A percentile compares a stretch with the other conserved stretches of the same genome.
Conservation (phyloP, 306 rosid genomes). For the Cicer cuneatum region DNA sequence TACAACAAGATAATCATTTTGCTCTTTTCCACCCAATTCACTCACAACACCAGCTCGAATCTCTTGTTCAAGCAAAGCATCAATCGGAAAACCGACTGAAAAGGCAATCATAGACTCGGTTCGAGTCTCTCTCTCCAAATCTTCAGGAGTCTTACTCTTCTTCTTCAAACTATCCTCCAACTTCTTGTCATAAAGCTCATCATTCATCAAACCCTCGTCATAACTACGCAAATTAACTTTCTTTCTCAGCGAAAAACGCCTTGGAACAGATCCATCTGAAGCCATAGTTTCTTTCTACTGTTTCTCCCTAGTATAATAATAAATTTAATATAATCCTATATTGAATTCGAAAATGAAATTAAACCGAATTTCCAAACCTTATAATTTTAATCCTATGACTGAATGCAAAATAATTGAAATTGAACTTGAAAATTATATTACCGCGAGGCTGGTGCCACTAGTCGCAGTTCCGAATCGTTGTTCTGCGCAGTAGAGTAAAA, state of each 20-base stretch:
- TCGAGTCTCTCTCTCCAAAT: constrained; percentile 87
- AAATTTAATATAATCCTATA: neutral
- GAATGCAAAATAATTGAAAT: neutral
- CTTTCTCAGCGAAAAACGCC: constrained; percentile 67
- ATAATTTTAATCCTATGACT: constrained; percentile 18
- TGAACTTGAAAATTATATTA: neutral
- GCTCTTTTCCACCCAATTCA: constrained; percentile 87
- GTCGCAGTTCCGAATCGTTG: constrained; percentile 9
- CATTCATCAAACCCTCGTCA: constrained; percentile 85
- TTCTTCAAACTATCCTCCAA: constrained; percentile 70
- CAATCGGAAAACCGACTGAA: constrained; percentile 86
- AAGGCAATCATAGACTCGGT: constrained; percentile 93
- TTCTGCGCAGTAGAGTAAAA: constrained; percentile 19
- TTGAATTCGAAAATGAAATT: neutral
- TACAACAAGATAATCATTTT: constrained; percentile 87
- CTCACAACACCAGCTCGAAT: constrained; percentile 77
- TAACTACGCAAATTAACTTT: constrained; percentile 63
- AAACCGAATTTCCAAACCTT: constrained; percentile 11
- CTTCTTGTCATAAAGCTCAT: constrained; percentile 74
- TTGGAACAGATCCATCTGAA: constrained; percentile 57
- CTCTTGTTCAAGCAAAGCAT: constrained; percentile 82
- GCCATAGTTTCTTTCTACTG: constrained; percentile 63
- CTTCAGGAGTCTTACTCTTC: constrained; percentile 60
- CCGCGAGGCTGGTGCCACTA: neutral
- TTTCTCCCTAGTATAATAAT: neutral